Conservation (phyloP, 164 flowering plant genomes). For the Vitis rotundifolia region DNA sequence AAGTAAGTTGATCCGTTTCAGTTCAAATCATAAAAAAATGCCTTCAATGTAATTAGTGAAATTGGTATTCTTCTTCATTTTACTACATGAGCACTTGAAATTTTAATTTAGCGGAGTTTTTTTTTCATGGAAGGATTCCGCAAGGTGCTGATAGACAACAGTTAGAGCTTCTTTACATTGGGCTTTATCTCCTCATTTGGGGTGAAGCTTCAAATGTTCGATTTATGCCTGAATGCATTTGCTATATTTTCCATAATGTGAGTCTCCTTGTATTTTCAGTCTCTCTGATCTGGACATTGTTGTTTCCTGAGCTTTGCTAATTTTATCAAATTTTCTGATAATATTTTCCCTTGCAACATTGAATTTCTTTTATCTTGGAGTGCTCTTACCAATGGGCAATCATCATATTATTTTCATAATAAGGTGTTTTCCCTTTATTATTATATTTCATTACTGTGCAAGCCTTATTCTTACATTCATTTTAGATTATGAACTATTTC, state of each 20-base stretch:
- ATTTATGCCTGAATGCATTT: conserved; percentile 98
- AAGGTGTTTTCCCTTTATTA: no score
- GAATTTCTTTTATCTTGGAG: no score
- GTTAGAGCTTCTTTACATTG: conserved; percentile 78
- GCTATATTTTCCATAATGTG: conserved; percentile 96
- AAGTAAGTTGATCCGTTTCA: conserved; percentile 43
- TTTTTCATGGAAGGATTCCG: conserved; percentile 45
- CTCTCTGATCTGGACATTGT: background rate
- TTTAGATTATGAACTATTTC: no score
- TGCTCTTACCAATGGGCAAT: no score
- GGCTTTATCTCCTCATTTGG: conserved; percentile 98
- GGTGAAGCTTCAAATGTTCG: conserved; percentile 99
- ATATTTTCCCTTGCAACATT: no score
- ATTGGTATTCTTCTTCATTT: background rate
- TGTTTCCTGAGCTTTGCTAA: background rate
- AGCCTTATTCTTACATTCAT: no score
- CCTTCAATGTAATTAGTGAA: background rate
- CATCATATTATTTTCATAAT: no score
- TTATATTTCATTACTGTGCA: no score
- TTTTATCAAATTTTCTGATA: no score
- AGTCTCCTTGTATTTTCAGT: conserved; percentile 17
- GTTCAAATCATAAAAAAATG: background rate
- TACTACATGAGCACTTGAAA: background rate
- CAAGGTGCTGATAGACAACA: conserved; percentile 55
- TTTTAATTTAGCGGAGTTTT: background rate